phyloP scores from a whole-genome alignment of 371 early-diverging fungal genomes.

The Scutellospora calospora region DNA sequence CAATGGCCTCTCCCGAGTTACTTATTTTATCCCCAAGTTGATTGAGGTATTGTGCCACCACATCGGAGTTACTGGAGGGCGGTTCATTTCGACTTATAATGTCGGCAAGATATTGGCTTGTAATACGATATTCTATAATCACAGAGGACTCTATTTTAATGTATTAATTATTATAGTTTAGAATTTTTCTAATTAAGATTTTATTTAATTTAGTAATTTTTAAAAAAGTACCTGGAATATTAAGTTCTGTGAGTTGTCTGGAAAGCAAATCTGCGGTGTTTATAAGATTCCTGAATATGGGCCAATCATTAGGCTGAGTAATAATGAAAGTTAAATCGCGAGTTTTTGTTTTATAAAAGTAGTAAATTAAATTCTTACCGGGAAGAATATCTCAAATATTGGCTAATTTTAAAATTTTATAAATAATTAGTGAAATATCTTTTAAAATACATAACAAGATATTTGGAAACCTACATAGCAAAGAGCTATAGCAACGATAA shows the following conservation, averaged over 20 bases:
- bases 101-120: slow-evolving; percentile 18
- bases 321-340: not conserved
- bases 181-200: no score
- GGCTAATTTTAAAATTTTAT: slow-evolving; percentile 19
- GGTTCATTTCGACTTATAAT: not conserved
- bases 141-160: slow-evolving; percentile 1
- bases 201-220: no score
- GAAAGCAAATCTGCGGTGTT: slow-evolving; percentile 15
- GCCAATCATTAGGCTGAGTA: slow-evolving; percentile 12
- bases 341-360: not conserved
- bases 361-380: not conserved
- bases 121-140: slow-evolving; percentile 2
- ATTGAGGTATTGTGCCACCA: not conserved
- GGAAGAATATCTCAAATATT: not conserved
- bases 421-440: no score
- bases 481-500: no score
- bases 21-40: not conserved
- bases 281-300: slow-evolving; percentile 31
- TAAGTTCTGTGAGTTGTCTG: not conserved
- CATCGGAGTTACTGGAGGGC: not conserved
- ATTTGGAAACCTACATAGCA: no score
- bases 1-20: not conserved
- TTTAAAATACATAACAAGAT: no score
- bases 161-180: not conserved
- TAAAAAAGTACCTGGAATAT: slow-evolving; percentile 16